Percentiles rank a stretch among this genome's conserved stretches.
phyloP scores from a whole-genome alignment of 1,139 yeast genomes.

The Hanseniaspora sp. region DNA sequence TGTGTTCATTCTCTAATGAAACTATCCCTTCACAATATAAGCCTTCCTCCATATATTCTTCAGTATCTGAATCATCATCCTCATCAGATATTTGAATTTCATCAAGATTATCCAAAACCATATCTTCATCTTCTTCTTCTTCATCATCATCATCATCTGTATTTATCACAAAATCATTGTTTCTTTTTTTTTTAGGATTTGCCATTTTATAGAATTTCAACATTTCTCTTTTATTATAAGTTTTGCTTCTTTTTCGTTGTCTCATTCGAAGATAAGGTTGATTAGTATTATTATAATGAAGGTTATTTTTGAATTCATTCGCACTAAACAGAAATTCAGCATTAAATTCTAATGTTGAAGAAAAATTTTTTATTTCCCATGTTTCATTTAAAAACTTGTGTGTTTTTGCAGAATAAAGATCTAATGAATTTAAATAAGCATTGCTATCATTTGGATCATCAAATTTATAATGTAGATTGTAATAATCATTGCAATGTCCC shows the following conservation, averaged over 20 bases:
- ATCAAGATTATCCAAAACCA: neutral
- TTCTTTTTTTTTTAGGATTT: neutral
- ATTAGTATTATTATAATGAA: neutral
- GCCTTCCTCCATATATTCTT: neutral
- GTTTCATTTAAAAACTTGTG: constrained; percentile 3
- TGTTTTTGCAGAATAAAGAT: neutral
- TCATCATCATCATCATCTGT: neutral
- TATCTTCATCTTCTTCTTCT: neutral
- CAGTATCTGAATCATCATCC: neutral
- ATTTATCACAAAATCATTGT: neutral
- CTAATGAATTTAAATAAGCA: neutral
- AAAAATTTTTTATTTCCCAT: neutral
- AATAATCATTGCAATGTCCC: constrained; percentile 1
- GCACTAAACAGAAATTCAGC: neutral
- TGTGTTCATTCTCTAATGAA: neutral
- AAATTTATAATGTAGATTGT: neutral
- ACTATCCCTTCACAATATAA: neutral
- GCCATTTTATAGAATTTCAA: constrained; percentile 4
- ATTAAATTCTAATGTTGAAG: neutral
- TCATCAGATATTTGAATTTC: constrained; percentile 7
- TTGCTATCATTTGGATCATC: constrained; percentile 1
- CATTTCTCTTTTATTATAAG: constrained; percentile 4
- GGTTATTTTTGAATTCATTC: constrained; percentile 3
- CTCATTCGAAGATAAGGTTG: neutral
- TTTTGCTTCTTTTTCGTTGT: neutral